These are phyloP conservation scores for Ottelia alismoides DNA, from an alignment of 106 monocot species.

Conservation along the genomic window DNA sequence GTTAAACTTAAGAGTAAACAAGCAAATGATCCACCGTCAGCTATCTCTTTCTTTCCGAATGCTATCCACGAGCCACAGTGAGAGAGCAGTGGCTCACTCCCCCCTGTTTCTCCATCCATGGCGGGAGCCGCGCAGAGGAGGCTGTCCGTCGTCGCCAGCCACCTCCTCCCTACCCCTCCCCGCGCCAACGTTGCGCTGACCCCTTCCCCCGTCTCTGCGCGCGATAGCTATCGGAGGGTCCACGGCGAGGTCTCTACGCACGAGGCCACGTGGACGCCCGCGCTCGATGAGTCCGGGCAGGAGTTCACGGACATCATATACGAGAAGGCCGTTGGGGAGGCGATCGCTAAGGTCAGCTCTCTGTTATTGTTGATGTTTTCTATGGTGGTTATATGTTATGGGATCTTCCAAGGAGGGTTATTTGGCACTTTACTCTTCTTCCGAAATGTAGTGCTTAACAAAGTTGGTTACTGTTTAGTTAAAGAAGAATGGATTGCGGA, in stretches of 20 bases:
- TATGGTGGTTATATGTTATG: too few species aligned
- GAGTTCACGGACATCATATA: conserved; percentile 70
- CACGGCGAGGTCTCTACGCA: conserved; percentile 61
- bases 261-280: conserved; percentile 33
- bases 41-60: too few species aligned
- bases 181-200: neutral
- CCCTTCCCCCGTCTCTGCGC: conserved; percentile 11
- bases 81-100: too few species aligned
- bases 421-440: too few species aligned
- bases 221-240: conserved; percentile 43
- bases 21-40: too few species aligned
- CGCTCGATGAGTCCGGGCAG: conserved; percentile 35
- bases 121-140: conserved; percentile 25
- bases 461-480: too few species aligned
- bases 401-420: too few species aligned
- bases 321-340: conserved; percentile 84
- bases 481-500: too few species aligned
- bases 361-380: neutral
- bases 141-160: conserved; percentile 30
- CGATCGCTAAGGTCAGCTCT: conserved; percentile 80
- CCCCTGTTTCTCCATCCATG: too few species aligned
- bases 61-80: too few species aligned
- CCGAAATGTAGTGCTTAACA: too few species aligned
- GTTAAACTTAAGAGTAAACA: too few species aligned
- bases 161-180: conserved; percentile 17